Evolutionary conservation across 2,329 filamentous ascomycete genomes (phyloP), one percentile per base, ranked within the genome.

Genomic region (Monosporascus sp.): DNA sequence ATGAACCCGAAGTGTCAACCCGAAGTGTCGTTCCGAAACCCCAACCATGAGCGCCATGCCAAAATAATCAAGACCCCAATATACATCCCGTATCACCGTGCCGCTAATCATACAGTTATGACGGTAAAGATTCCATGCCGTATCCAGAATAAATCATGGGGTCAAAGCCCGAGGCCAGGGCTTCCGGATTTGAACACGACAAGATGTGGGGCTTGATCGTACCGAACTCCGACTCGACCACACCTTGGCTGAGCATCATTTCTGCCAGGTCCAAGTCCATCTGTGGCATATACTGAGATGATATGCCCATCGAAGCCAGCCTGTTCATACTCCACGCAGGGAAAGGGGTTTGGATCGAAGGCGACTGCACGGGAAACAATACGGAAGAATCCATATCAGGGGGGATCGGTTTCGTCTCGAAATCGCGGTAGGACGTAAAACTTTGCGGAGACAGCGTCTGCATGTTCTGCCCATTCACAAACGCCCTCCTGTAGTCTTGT

Each of bases 121-220:
- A 63, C 45, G 65, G 63, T 55, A 67, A 57, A 47, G 65, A 64
- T 46, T 68, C 66, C 60, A 68, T 67, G 53, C 79, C 77, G 61
- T 76, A 81, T 45, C 77, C 76, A 3, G 75, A 71, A 60, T 77
- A 83, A 52, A 84, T 81, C 79, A 82, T 82, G 1, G 80, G 79
- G 56, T 84, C 80, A 18, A 46, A 46, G 2, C 43, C 74, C 76
- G 62, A 81, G 75, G 18, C 79, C 77, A 83, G 83, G 7, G 78
- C 76, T 45, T 81, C 78, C 1, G 77, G 72, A 50, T 80, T 78
- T 43, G 75, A 68, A 59, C 77, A 78, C 38, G 76, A 76, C 44
- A 82, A 69, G 45, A 79, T 73, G 52, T 81, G 78, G 14, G 79
- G 79, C 70, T 82, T 82, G 59, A 82, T 77, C 26, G 74, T 78